phyloP scores from a whole-genome alignment of 768 basidiomycete genomes.

The Russula earlei region DNA sequence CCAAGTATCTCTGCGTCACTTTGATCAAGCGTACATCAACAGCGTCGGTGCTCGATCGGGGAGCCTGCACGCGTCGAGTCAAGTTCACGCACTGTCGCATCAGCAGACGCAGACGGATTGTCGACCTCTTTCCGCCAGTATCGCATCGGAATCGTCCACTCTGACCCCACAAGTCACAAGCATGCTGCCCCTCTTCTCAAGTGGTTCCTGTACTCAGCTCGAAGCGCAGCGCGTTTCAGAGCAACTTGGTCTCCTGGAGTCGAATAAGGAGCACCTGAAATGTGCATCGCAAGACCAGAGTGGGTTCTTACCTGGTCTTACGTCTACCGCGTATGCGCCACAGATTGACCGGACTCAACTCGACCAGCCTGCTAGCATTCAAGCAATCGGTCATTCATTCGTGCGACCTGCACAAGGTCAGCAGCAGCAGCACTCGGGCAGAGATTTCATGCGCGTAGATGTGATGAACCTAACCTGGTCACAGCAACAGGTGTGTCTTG shows the following conservation, averaged over 20 bases:
- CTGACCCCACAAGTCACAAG: neutral
- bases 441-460: slow-evolving; percentile 2
- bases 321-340: neutral
- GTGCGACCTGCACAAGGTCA: neutral
- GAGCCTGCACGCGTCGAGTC: neutral
- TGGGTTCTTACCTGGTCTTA: neutral
- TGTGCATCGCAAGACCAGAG: neutral
- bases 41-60: neutral
- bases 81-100: neutral
- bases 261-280: neutral
- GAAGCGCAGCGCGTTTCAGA: neutral
- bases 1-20: neutral
- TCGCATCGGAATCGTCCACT: neutral
- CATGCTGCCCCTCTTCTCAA: neutral
- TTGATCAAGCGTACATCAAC: slow-evolving; percentile 1
- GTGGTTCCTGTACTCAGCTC: neutral
- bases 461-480: neutral
- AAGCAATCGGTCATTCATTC: neutral
- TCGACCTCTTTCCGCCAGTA: neutral
- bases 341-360: neutral
- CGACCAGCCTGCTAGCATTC: neutral
- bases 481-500: slow-evolving; percentile 9
- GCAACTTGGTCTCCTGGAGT: neutral
- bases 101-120: slow-evolving; percentile 3
- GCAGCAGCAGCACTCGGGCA: slow-evolving; percentile 5